Conservation (phyloP, 768 basidiomycete genomes). For the Sarcodon sp. region DNA sequence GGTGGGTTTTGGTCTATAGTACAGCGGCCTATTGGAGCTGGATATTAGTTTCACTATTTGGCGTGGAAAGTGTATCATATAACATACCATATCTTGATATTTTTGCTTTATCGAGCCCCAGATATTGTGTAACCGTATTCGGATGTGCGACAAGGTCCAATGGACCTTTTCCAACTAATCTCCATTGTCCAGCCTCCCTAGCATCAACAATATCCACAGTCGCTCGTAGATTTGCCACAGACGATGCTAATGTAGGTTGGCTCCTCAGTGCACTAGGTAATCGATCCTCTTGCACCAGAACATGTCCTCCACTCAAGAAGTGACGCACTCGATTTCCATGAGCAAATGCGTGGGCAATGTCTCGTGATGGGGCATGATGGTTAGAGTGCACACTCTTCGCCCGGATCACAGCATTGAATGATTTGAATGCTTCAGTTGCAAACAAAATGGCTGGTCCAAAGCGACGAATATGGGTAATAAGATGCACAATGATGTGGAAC, state of each 20-base stretch:
- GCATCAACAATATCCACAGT: too few relatives aligned
- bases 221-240: too few relatives aligned
- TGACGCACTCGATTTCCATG: background rate
- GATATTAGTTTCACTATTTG: slow-evolving; percentile 8
- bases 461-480: slow-evolving; percentile 6
- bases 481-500: slow-evolving; percentile 8
- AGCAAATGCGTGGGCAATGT: slow-evolving; percentile 22
- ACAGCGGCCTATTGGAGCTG: background rate
- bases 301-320: too few relatives aligned
- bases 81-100: too few relatives aligned
- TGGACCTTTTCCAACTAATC: background rate
- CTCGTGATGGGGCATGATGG: slow-evolving; percentile 27
- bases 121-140: background rate
- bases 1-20: too few relatives aligned
- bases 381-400: slow-evolving; percentile 27
- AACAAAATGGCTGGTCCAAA: slow-evolving; percentile 21
- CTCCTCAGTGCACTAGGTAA: too few relatives aligned
- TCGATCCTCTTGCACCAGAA: too few relatives aligned
- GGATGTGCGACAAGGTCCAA: background rate
- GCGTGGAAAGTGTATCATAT: too few relatives aligned
- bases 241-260: too few relatives aligned
- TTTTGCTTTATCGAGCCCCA: too few relatives aligned
- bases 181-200: too few relatives aligned
- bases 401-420: slow-evolving; percentile 29
- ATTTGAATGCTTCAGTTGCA: slow-evolving; percentile 27